phyloP scores from a whole-genome alignment of 2,329 filamentous ascomycete genomes.

The Fusarium nisikadoi region DNA sequence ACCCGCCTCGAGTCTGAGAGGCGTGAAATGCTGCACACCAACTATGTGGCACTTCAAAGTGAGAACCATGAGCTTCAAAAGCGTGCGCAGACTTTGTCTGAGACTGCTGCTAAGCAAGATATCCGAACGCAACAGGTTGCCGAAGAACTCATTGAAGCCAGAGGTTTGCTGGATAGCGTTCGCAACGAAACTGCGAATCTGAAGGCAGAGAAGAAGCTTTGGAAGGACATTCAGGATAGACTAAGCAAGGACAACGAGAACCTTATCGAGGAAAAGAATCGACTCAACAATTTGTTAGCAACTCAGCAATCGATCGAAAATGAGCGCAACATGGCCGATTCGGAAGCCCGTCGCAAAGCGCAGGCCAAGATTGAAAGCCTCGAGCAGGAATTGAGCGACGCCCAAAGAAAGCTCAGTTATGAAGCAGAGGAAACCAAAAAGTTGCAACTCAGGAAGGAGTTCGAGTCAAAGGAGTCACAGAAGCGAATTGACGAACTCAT shows the following conservation, averaged over 20 bases:
- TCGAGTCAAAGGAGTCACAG: slow-evolving; percentile 86
- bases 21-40: slow-evolving; percentile 88
- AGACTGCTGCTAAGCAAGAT: slow-evolving; percentile 89
- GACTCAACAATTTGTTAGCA: slow-evolving; percentile 83
- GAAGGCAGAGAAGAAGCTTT: slow-evolving; percentile 93
- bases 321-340: slow-evolving; percentile 86
- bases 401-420: slow-evolving; percentile 84
- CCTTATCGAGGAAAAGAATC: slow-evolving; percentile 83
- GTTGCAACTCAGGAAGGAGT: slow-evolving; percentile 84
- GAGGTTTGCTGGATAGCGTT: slow-evolving; percentile 83
- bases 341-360: slow-evolving; percentile 82
- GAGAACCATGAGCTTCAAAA: slow-evolving; percentile 91
- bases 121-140: slow-evolving; percentile 89
- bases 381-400: slow-evolving; percentile 79
- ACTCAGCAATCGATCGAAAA: slow-evolving; percentile 91
- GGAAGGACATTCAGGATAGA: slow-evolving; percentile 92
- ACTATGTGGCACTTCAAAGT: slow-evolving; percentile 82
- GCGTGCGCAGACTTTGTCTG: slow-evolving; percentile 78
- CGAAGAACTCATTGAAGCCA: slow-evolving; percentile 90
- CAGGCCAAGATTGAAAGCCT: slow-evolving; percentile 81
- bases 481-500: slow-evolving; percentile 94
- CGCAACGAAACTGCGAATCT: slow-evolving; percentile 91
- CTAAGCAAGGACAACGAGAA: slow-evolving; percentile 88
- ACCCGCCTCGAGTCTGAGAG: slow-evolving; percentile 84
- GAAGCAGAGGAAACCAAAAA: slow-evolving; percentile 89